A percentile compares a stretch with the other conserved stretches of the same genome.
phyloP scores from a whole-genome alignment of 805 yeast species.

The Kazachstania psychrophila region DNA sequence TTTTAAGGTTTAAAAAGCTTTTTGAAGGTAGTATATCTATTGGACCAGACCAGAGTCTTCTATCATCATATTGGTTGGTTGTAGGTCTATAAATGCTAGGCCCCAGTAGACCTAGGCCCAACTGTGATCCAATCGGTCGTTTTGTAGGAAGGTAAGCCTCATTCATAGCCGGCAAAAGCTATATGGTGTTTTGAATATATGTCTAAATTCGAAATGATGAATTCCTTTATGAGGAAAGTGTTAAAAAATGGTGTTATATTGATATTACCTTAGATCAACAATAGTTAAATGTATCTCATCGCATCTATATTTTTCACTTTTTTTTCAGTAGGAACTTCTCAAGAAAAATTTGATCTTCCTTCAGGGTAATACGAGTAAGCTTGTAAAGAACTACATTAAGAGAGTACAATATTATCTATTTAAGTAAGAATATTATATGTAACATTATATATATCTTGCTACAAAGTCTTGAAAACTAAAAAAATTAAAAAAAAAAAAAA shows the following conservation, averaged over 20 bases:
- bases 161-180: conserved; percentile 2
- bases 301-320: conserved; percentile 1
- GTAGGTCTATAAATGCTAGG: conserved; percentile 10
- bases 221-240: too few relatives aligned
- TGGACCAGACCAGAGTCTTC: conserved; percentile 7
- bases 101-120: conserved; percentile 17
- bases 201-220: too few relatives aligned
- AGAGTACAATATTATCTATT: not conserved
- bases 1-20: not conserved
- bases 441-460: not conserved
- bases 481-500: not conserved
- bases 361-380: too few relatives aligned
- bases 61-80: not conserved
- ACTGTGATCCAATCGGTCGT: conserved; percentile 18
- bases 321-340: not conserved
- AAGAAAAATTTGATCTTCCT: too few relatives aligned
- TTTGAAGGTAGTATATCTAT: conserved; percentile 5
- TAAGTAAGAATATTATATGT: not conserved
- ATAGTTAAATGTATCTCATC: too few relatives aligned
- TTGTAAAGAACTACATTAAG: not conserved
- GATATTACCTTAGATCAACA: too few relatives aligned
- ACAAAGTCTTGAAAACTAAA: too few relatives aligned
- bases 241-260: too few relatives aligned
- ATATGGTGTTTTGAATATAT: too few relatives aligned
- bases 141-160: conserved; percentile 10